A percentile compares a stretch with the other conserved stretches of the same genome.
phyloP scores from a whole-genome alignment of 1,139 yeast species.

The Eremothecium sinecaudum region DNA sequence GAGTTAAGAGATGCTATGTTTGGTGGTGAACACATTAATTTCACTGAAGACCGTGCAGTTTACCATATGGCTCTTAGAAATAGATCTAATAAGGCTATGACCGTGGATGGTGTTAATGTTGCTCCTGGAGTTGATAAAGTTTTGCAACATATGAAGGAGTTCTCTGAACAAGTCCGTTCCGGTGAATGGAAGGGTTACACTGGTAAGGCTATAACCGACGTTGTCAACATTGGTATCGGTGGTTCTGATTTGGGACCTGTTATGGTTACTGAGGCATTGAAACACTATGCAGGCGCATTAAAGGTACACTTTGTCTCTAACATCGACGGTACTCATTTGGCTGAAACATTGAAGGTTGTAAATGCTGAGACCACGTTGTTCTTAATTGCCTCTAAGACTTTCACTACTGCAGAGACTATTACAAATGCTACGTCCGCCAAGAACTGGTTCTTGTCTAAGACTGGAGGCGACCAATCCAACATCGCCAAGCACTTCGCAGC shows the following conservation, averaged over 20 bases:
- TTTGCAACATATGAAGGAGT: conserved; percentile 91
- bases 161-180: conserved; percentile 77
- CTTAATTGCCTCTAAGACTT: conserved; percentile 92
- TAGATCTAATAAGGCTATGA: conserved; percentile 72
- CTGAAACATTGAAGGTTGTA: conserved; percentile 71
- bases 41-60: conserved; percentile 94
- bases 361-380: conserved; percentile 90
- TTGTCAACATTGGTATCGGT: conserved; percentile 97
- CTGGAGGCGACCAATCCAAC: conserved; percentile 47
- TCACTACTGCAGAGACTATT: conserved; percentile 96
- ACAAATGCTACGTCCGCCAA: conserved; percentile 95
- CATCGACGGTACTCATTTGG: conserved; percentile 96
- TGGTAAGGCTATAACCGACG: conserved; percentile 85
- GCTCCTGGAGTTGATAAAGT: conserved; percentile 85
- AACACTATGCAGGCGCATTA: conserved; percentile 64
- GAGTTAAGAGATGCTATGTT: conserved; percentile 83
- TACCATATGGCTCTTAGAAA: conserved; percentile 94
- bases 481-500: conserved; percentile 98
- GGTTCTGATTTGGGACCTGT: conserved; percentile 99
- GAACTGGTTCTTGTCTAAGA: conserved; percentile 79
- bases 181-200: conserved; percentile 97
- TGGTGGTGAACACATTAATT: conserved; percentile 85
- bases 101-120: conserved; percentile 82
- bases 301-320: conserved; percentile 89
- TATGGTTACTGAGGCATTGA: conserved; percentile 97